Evolutionary conservation across 805 yeast species (phyloP).

Genomic region (Dipodascopsis uninucleata): DNA sequence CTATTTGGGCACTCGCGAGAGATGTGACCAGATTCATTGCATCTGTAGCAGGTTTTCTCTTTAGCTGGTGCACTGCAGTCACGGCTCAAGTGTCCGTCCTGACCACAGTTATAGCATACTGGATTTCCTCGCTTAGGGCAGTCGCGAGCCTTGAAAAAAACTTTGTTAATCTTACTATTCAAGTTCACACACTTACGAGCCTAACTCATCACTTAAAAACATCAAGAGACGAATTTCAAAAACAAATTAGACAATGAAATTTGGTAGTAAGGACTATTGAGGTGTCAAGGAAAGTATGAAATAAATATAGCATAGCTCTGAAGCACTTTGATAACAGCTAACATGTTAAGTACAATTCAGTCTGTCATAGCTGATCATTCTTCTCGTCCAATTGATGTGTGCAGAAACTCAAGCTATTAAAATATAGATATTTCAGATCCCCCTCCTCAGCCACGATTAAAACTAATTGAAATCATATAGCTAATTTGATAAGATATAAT

Average conservation of each 20-base stretch:
- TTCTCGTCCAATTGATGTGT: too few relatives aligned
- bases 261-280: too few relatives aligned
- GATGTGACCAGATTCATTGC: constrained; percentile 88
- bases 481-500: too few relatives aligned
- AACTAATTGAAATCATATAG: too few relatives aligned
- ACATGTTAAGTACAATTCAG: constrained; percentile 2
- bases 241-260: background rate
- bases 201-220: constrained; percentile 8
- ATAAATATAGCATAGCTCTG: background rate
- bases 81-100: constrained; percentile 46
- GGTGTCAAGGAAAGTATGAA: background rate
- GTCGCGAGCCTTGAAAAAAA: constrained; percentile 33
- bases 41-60: constrained; percentile 86
- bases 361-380: constrained; percentile 1
- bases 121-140: constrained; percentile 39
- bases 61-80: constrained; percentile 80
- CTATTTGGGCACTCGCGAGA: constrained; percentile 70
- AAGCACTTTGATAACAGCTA: background rate
- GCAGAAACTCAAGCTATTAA: too few relatives aligned
- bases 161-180: too few relatives aligned
- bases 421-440: too few relatives aligned
- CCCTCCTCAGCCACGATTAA: too few relatives aligned
- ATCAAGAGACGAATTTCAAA: background rate
- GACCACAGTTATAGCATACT: constrained; percentile 40
- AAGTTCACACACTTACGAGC: constrained; percentile 5